Base-by-base conservation (phyloP, 805 yeast species). In the Kuraishia piskuri region DNA sequence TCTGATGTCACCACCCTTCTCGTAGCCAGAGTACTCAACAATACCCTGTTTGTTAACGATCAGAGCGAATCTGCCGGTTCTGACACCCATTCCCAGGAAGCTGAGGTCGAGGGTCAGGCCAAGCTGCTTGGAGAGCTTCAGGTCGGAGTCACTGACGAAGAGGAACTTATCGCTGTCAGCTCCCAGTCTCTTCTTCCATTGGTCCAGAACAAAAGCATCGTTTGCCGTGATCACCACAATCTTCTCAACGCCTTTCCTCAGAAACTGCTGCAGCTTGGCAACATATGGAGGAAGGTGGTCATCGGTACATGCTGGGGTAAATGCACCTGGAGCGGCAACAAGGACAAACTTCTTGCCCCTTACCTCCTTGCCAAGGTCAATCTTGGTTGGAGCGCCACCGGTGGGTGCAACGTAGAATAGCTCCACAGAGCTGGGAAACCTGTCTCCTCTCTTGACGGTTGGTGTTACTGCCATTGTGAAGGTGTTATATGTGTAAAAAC, bases 251-350 rank as follows among this genome's bases (percentile, higher is more conserved):
- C 84, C 82, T 69, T 83, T 84, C 53, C 72, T 68, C 61, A 75
- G 68, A 63, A 88, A 77, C 53, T 79, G 77, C 19, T 65, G 66
- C 53, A 77, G 66, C 57, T 80, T 71, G 55, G 70, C 63, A 54
- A 85, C 66, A 72, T 71, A 85, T 22, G 83, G 88, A 54, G 92
- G 92, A 56, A 86, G 77, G 68, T 86, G 94, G 61, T 79, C 74
- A 51, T 77, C 80, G 50, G 87, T 76, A 69, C 94, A 87, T 7
- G 92, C 82, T 54, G 92, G 95, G 24, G 96, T 87, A 76, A 87
- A 88, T 10, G 96, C 94, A 57, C 91, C 95, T 57, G 95, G 94
- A 36, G 88, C 90, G 55, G 86, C 77, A 31, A 89, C 88, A 60
- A 88, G 72, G 47, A 87, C 81, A 31, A 84, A 80, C 61, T 76